Percentiles rank a stretch among this genome's conserved stretches.
Conservation (phyloP, 352 stramenopile genomes). For the Pythium rishiriense region DNA sequence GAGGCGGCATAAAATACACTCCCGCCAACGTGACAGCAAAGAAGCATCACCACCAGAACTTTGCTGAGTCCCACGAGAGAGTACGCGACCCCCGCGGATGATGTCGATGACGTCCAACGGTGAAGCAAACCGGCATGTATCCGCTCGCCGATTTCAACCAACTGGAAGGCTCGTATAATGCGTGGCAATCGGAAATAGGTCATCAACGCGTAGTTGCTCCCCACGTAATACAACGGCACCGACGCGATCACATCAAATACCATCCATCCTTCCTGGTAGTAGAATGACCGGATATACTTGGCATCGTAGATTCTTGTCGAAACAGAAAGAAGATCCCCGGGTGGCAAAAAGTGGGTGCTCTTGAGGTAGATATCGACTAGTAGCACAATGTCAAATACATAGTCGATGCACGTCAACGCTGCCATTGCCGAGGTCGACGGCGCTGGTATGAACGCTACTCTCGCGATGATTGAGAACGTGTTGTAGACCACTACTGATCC, state of each 20-base stretch:
- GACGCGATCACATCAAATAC: conserved; percentile 26
- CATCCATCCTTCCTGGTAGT: conserved; percentile 33
- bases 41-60: conserved; percentile 28
- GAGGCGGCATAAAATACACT: conserved; percentile 33
- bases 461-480: conserved; percentile 33
- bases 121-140: conserved; percentile 29
- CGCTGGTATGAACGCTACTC: conserved; percentile 25
- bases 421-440: conserved; percentile 27
- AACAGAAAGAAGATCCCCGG: conserved; percentile 20
- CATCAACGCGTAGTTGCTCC: conserved; percentile 35
- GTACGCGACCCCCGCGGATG: conserved; percentile 23
- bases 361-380: conserved; percentile 43
- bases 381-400: conserved; percentile 28
- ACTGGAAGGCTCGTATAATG: conserved; percentile 28
- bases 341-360: conserved; percentile 28
- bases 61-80: conserved; percentile 28
- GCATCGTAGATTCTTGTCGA: conserved; percentile 17
- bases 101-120: conserved; percentile 23
- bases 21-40: conserved; percentile 35
- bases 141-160: conserved; percentile 28
- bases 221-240: conserved; percentile 39
- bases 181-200: conserved; percentile 36
- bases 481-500: conserved; percentile 37
- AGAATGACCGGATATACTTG: conserved; percentile 29
- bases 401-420: conserved; percentile 30